Percentiles rank a stretch among this genome's conserved stretches.
Conservation (phyloP, 805 yeast genomes). For the Wickerhamiella occidentalis region DNA sequence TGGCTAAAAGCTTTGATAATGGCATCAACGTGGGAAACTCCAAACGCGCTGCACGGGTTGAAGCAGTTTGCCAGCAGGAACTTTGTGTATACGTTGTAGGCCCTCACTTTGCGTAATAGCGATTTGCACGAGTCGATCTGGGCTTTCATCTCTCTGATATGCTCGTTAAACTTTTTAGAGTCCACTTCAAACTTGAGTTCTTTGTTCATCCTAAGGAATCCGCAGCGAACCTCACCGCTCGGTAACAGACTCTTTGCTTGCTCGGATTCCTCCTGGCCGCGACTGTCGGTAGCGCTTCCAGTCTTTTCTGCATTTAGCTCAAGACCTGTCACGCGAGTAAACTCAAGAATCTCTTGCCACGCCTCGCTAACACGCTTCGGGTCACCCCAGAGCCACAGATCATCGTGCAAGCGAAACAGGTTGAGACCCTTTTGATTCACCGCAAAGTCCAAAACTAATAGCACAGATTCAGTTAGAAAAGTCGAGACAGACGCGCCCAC, state of each 20-base stretch:
- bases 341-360: not conserved
- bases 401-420: constrained; percentile 2
- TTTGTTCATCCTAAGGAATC: not conserved
- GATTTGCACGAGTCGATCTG: constrained; percentile 3
- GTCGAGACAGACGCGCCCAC: not conserved
- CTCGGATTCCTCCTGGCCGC: too few species aligned
- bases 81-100: not conserved
- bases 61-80: not conserved
- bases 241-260: too few species aligned
- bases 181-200: not conserved
- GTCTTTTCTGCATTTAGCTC: constrained; percentile 8
- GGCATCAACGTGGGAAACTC: not conserved
- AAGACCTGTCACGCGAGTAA: not conserved
- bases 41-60: not conserved
- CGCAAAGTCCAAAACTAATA: constrained; percentile 6
- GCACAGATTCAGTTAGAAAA: not conserved
- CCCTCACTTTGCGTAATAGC: not conserved
- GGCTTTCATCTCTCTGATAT: constrained; percentile 1
- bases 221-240: not conserved
- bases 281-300: not conserved
- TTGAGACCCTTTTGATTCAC: not conserved
- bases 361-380: not conserved
- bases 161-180: not conserved
- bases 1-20: not conserved
- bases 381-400: constrained; percentile 2